Percentiles rank a stretch among this genome's conserved stretches.
Evolutionary conservation across 805 yeast species (phyloP).

Genomic region (Candida ascalaphidarum): DNA sequence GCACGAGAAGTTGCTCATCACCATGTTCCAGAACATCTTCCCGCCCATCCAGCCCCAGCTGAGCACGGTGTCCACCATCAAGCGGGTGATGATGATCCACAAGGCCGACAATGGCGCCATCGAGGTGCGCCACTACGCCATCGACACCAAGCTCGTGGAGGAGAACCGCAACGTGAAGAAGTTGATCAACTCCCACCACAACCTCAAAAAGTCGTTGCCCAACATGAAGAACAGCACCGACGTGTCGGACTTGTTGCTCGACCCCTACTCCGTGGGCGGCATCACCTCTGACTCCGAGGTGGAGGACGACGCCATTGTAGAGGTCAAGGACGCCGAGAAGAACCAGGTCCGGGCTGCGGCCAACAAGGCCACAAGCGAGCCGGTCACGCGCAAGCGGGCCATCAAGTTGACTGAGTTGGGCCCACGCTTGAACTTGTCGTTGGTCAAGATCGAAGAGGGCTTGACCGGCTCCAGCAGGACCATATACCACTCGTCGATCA

Average conservation of each 20-base stretch:
- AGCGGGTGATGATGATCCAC: constrained; percentile 77
- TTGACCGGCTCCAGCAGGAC: constrained; percentile 78
- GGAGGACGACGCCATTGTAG: constrained; percentile 83
- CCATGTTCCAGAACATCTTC: constrained; percentile 91
- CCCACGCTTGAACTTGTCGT: constrained; percentile 70
- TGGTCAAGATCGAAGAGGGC: constrained; percentile 88
- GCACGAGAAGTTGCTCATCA: constrained; percentile 74
- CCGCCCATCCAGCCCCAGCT: constrained; percentile 88
- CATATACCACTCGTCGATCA: constrained; percentile 65
- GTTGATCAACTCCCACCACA: constrained; percentile 53
- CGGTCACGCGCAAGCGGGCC: constrained; percentile 55
- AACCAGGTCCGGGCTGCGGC: constrained; percentile 8
- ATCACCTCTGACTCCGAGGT: constrained; percentile 89
- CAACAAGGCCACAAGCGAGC: constrained; percentile 7
- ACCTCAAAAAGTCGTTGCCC: constrained; percentile 59
- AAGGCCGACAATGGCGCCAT: constrained; percentile 68
- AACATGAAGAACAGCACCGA: constrained; percentile 60
- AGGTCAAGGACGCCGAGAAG: constrained; percentile 25
- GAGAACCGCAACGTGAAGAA: constrained; percentile 67
- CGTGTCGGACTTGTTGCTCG: constrained; percentile 75
- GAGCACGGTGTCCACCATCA: constrained; percentile 66
- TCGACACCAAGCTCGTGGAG: constrained; percentile 78
- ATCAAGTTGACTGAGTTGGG: constrained; percentile 90
- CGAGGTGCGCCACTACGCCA: constrained; percentile 83
- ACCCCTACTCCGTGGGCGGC: constrained; percentile 72